phyloP scores from a whole-genome alignment of 495 filamentous ascomycete species.

The Letharia lupina region DNA sequence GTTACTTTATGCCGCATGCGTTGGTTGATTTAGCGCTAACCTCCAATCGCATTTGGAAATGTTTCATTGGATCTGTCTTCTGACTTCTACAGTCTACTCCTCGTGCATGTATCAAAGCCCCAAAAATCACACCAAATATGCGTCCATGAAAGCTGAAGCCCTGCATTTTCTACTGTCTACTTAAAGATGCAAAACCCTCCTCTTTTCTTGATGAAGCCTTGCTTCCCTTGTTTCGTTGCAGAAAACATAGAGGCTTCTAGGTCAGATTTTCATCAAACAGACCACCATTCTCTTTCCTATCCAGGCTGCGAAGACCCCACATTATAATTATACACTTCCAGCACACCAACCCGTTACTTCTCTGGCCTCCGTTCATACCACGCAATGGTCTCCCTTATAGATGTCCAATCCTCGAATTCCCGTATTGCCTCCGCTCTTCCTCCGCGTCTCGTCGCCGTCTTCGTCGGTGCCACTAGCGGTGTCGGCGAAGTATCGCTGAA shows the following conservation, averaged over 20 bases:
- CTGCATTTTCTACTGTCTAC: neutral
- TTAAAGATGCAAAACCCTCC: neutral
- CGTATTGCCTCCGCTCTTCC: conserved; percentile 34
- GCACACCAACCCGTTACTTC: neutral
- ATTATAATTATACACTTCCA: neutral
- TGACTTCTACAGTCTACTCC: neutral
- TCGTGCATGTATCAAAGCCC: neutral
- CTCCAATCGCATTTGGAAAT: neutral
- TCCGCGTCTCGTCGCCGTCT: conserved; percentile 33
- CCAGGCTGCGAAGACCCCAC: neutral
- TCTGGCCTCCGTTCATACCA: neutral
- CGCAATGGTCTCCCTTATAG: conserved; percentile 33
- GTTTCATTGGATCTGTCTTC: neutral
- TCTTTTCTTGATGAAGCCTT: neutral
- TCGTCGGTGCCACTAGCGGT: conserved; percentile 58
- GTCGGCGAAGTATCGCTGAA: conserved; percentile 53
- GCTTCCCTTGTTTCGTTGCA: neutral
- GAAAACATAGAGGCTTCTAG: neutral
- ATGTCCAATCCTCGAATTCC: conserved; percentile 34
- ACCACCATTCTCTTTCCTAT: neutral
- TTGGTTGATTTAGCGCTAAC: neutral
- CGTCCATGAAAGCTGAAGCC: too few relatives aligned
- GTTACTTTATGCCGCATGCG: too few relatives aligned
- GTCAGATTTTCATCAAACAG: neutral
- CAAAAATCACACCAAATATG: neutral